Conservation (phyloP, 2,329 filamentous ascomycete genomes). For the Aspergillus flavus region DNA sequence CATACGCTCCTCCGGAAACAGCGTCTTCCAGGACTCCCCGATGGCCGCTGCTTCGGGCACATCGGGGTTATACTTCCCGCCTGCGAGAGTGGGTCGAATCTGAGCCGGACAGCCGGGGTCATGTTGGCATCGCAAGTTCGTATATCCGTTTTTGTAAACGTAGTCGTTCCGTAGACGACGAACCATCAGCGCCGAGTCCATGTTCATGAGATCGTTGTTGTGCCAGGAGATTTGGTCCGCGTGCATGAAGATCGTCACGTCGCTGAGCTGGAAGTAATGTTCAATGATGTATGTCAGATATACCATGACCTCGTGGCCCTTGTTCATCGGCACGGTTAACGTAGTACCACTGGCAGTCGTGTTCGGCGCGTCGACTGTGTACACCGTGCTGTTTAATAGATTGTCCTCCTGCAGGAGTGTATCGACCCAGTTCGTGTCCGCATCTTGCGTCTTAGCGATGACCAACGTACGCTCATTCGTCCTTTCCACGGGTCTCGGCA, state of each 20-base stretch:
- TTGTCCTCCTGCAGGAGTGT: not conserved
- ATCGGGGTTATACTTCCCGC: constrained; percentile 15
- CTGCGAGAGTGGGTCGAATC: constrained; percentile 37
- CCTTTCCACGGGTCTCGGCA: not conserved
- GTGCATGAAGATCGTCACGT: constrained; percentile 56
- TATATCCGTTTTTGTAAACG: constrained; percentile 49
- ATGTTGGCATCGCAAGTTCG: constrained; percentile 55
- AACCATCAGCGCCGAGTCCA: constrained; percentile 48
- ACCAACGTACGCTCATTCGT: constrained; percentile 6
- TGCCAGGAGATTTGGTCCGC: constrained; percentile 53
- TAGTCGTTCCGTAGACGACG: constrained; percentile 45
- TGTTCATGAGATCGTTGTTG: constrained; percentile 51
- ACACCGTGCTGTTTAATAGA: constrained; percentile 32
- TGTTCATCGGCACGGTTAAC: constrained; percentile 49
- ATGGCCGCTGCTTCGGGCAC: constrained; percentile 34
- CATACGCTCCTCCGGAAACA: constrained; percentile 29
- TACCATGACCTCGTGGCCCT: constrained; percentile 57
- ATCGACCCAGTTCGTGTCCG: constrained; percentile 14
- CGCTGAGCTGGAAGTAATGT: constrained; percentile 54
- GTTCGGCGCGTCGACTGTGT: constrained; percentile 48
- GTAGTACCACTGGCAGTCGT: constrained; percentile 34
- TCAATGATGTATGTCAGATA: constrained; percentile 61
- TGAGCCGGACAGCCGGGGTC: constrained; percentile 53
- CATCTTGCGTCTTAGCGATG: constrained; percentile 7
- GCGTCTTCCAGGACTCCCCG: constrained; percentile 28